These are phyloP conservation scores for Colletotrichum sp. DNA, from an alignment of 2,329 filamentous ascomycete species.

Conservation along the genomic window DNA sequence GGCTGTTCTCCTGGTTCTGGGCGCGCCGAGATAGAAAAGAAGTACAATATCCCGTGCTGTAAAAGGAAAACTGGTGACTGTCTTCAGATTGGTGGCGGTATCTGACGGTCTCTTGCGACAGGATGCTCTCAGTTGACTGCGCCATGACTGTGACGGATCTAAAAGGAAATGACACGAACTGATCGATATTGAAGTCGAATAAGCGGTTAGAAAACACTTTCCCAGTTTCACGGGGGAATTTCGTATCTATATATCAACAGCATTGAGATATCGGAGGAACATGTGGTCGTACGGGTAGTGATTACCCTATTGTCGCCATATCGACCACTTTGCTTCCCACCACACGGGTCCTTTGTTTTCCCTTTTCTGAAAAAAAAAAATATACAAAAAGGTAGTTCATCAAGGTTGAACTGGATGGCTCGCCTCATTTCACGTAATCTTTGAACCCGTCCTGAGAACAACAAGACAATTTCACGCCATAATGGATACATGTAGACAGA, in stretches of 20 bases:
- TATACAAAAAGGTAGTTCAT: not conserved
- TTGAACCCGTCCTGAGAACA: not conserved
- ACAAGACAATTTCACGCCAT: not conserved
- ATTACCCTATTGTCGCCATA: not conserved
- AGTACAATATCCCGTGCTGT: not conserved
- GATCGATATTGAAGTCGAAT: not conserved
- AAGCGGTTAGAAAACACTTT: not conserved
- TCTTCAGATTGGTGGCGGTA: not conserved
- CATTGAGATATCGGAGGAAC: not conserved
- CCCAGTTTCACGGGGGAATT: rapidly evolving
- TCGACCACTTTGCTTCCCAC: not conserved
- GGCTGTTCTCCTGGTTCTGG: not conserved
- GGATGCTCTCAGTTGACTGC: not conserved
- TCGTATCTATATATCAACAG: not conserved
- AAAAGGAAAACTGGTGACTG: not conserved
- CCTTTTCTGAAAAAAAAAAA: too few species aligned
- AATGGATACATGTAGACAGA: not conserved
- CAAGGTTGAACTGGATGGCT: not conserved
- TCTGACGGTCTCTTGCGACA: not conserved
- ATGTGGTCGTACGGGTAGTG: not conserved
- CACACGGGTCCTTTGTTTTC: not conserved
- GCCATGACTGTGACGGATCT: not conserved
- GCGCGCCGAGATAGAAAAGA: not conserved
- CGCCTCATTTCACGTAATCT: not conserved
- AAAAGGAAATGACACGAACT: rapidly evolving